Percentiles rank a stretch among this genome's conserved stretches.
phyloP scores from a whole-genome alignment of 2,329 filamentous ascomycete species.

The Tolypocladium ovalisporum region DNA sequence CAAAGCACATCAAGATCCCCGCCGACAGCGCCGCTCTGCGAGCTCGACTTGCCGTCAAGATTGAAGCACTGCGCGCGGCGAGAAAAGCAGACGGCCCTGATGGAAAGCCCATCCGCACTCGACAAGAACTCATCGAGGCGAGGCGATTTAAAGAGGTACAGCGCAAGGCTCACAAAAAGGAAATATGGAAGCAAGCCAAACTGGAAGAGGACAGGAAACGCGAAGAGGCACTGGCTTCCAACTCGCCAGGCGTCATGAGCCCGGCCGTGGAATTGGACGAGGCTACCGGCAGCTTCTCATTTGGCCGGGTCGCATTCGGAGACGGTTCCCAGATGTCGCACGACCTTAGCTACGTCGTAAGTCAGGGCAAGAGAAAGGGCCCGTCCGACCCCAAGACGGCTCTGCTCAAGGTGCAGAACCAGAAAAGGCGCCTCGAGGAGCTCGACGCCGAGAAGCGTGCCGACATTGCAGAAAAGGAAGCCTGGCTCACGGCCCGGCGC shows the following conservation, averaged over 20 bases:
- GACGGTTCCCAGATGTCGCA: constrained; percentile 75
- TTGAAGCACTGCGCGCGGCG: constrained; percentile 73
- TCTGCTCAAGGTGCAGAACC: constrained; percentile 75
- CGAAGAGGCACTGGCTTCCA: constrained; percentile 51
- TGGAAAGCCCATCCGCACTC: constrained; percentile 65
- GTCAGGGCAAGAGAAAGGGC: constrained; percentile 57
- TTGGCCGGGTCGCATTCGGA: constrained; percentile 81
- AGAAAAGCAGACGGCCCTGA: constrained; percentile 81
- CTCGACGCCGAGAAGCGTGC: constrained; percentile 73
- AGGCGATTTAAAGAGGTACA: constrained; percentile 79
- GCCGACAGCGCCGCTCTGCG: constrained; percentile 65
- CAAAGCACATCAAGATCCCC: constrained; percentile 56
- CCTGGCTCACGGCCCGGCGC: constrained; percentile 85
- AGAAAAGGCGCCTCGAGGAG: constrained; percentile 65
- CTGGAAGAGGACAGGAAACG: constrained; percentile 64
- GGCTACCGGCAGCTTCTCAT: constrained; percentile 63
- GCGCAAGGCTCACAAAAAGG: constrained; percentile 81
- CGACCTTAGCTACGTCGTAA: constrained; percentile 50
- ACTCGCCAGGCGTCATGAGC: constrained; percentile 50
- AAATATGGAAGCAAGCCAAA: constrained; percentile 64
- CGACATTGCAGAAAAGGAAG: constrained; percentile 85
- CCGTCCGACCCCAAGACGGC: constrained; percentile 78
- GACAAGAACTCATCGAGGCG: constrained; percentile 85
- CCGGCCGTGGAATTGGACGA: constrained; percentile 40
- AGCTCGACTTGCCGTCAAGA: constrained; percentile 68